Conservation (phyloP, 225 moss, liverwort and hornwort genomes). For the Physcomitrellopsis africana region DNA sequence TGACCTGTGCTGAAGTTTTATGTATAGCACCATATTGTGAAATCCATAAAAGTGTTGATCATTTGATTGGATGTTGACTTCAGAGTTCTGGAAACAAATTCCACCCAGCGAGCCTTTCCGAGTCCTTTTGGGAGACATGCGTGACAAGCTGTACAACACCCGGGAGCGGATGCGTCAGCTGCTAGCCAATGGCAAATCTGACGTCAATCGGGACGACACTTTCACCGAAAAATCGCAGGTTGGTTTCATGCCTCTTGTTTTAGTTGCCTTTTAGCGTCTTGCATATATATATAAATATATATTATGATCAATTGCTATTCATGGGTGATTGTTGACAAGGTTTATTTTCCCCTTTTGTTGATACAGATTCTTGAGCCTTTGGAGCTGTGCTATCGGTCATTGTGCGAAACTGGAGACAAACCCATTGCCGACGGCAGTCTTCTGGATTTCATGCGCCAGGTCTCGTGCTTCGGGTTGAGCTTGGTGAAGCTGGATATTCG, state of each 20-base stretch:
- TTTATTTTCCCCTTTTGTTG: background rate
- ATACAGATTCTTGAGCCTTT: conserved; percentile 87
- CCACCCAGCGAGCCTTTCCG: conserved; percentile 92
- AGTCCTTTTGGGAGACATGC: conserved; percentile 83
- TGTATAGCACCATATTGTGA: too few relatives aligned
- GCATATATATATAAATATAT: too few relatives aligned
- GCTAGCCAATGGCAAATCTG: conserved; percentile 78
- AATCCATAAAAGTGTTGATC: too few relatives aligned
- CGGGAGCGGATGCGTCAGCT: conserved; percentile 91
- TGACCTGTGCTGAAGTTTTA: too few relatives aligned
- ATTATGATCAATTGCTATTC: background rate
- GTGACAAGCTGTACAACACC: conserved; percentile 87
- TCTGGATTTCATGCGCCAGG: conserved; percentile 95
- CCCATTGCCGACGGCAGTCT: conserved; percentile 91
- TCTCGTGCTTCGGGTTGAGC: conserved; percentile 89
- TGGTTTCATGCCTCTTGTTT: background rate
- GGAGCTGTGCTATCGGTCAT: conserved; percentile 83
- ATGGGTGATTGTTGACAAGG: background rate
- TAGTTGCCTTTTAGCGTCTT: background rate
- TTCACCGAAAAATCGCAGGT: conserved; percentile 74
- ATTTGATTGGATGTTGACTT: too few relatives aligned
- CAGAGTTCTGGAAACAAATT: conserved; percentile 93
- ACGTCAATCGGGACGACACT: conserved; percentile 73
- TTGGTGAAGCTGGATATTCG: conserved; percentile 89
- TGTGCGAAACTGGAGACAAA: conserved; percentile 92